Conservation (phyloP, 2,329 filamentous ascomycete species). For the Neopestalotiopsis sp. region DNA sequence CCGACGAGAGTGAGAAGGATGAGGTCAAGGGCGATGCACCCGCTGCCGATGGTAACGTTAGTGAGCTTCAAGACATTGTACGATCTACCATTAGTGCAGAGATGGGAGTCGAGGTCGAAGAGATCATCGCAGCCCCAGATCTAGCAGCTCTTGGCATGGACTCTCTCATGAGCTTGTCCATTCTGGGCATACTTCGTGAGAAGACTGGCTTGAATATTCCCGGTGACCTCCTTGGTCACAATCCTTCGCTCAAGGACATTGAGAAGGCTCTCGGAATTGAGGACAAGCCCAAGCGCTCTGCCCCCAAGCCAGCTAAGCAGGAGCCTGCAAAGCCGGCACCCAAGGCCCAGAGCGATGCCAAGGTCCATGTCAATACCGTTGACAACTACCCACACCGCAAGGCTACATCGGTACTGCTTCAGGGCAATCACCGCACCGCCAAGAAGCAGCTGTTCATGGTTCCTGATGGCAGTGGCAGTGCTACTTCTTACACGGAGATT, state of each 20-base stretch:
- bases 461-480: constrained; percentile 62
- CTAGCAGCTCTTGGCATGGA: constrained; percentile 65
- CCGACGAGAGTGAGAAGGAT: constrained; percentile 58
- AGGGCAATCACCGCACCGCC: constrained; percentile 56
- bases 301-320: constrained; percentile 28
- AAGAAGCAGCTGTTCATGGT: constrained; percentile 58
- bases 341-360: constrained; percentile 39
- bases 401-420: constrained; percentile 49
- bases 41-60: constrained; percentile 43
- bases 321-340: constrained; percentile 48
- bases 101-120: constrained; percentile 73
- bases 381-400: constrained; percentile 57
- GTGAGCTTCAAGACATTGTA: constrained; percentile 57
- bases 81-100: constrained; percentile 73
- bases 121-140: constrained; percentile 60
- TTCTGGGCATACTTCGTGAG: constrained; percentile 60
- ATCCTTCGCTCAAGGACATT: constrained; percentile 68
- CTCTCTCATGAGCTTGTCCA: constrained; percentile 62
- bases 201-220: constrained; percentile 60
- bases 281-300: constrained; percentile 44
- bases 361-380: constrained; percentile 35
- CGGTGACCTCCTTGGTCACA: constrained; percentile 65
- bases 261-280: constrained; percentile 66
- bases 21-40: constrained; percentile 46
- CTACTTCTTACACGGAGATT: constrained; percentile 71